Evolutionary conservation across 108 stramenopile species (phyloP), one percentile per base, ranked within the genome.

Genomic region (Seminavis robusta): DNA sequence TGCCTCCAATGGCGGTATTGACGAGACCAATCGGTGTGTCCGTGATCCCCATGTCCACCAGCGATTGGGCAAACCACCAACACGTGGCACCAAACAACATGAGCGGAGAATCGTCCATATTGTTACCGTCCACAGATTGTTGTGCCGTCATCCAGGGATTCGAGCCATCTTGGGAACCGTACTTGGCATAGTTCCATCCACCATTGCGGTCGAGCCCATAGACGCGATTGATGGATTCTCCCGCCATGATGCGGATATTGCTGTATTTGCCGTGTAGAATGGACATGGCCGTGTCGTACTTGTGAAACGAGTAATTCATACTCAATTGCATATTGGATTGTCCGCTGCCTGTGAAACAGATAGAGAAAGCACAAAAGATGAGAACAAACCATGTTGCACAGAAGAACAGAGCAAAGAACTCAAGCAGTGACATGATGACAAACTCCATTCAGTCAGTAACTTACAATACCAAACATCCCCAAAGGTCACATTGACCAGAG

Each of bases 301-400:
- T 16, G 16, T 23, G 27, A 45, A 33, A 65, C 1, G 41, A 46
- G 8, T 57, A 28, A 19, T 24, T 20, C 1, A 57, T 15, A 11
- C 10, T 9, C 13, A 65, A 32, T 1, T 9, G 8, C 63, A 65
- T 65, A 56, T 65, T 65, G 3, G 54, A 56, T 46, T 65, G 63
- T 10, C 63, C 63, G n/a, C n/a, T n/a, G n/a, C n/a, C n/a, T n/a
- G n/a, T n/a, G 17, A 24, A 26, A 46, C 63, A 65, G 25, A 33
- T 45, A 52, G 53, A 65, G 37, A 65, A 52, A 31, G 54, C 63
- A 21, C 63, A 52, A 30, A 57, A 65, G 7, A 54, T 57, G 13
- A 65, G 42, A n/a, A n/a, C n/a, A n/a, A 31, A 45, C 56, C 17
- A 23, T 49, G 6, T 23, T 49, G 6, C 47, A 23, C 3, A 49